Conservation (phyloP, 495 filamentous ascomycete species). For the Tuber indicum region DNA sequence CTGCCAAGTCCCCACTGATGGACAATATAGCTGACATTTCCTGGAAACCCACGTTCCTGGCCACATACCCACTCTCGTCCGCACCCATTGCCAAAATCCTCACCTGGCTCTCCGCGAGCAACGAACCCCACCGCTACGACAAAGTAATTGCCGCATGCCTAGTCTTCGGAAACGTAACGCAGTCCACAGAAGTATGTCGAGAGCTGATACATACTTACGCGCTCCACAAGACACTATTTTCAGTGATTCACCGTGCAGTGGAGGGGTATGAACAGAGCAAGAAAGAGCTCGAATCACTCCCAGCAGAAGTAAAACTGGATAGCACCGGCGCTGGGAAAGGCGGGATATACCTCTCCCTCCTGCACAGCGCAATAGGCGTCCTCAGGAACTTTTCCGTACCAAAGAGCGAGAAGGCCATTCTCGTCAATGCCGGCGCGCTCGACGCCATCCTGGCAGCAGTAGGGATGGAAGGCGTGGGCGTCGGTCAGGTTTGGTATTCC, state of each 20-base stretch:
- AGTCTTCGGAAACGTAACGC: slow-evolving; percentile 68
- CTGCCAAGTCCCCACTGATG: slow-evolving; percentile 45
- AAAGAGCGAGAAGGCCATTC: slow-evolving; percentile 52
- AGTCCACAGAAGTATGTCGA: slow-evolving; percentile 59
- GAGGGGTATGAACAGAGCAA: slow-evolving; percentile 38
- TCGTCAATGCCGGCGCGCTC: slow-evolving; percentile 53
- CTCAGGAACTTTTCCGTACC: slow-evolving; percentile 74
- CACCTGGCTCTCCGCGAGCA: slow-evolving; percentile 49
- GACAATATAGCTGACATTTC: slow-evolving; percentile 39
- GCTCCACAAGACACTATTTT: slow-evolving; percentile 54
- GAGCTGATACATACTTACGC: slow-evolving; percentile 51
- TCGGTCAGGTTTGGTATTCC: slow-evolving; percentile 64
- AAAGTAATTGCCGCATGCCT: slow-evolving; percentile 69
- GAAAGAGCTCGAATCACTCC: slow-evolving; percentile 2
- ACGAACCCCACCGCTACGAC: slow-evolving; percentile 45
- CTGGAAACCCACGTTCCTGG: slow-evolving; percentile 40
- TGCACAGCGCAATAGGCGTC: slow-evolving; percentile 65
- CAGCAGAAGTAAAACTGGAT: slow-evolving; percentile 2
- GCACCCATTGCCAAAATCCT: slow-evolving; percentile 51
- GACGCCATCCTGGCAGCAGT: slow-evolving; percentile 50
- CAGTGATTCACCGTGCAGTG: slow-evolving; percentile 48
- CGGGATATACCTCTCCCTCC: slow-evolving; percentile 42
- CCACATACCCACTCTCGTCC: slow-evolving; percentile 49
- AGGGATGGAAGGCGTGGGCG: slow-evolving; percentile 55
- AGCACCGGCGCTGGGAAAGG: slow-evolving; percentile 14